Conservation (phyloP, 306 rosid species). For the Begonia masoniana region DNA sequence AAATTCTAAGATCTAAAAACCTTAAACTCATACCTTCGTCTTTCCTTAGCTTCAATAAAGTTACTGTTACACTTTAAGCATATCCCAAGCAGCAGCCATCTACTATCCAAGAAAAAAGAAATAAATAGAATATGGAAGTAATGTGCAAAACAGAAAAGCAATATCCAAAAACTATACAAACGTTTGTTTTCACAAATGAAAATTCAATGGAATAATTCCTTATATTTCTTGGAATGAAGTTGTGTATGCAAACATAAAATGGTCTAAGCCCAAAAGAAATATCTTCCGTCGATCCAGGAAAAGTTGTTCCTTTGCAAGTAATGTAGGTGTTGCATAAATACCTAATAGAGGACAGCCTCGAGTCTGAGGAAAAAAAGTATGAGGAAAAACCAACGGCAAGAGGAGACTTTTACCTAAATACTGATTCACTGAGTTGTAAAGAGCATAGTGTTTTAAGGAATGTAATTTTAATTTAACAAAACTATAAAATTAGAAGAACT, state of each 20-base stretch:
- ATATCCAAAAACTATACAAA: too few relatives aligned
- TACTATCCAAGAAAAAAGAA: slow-evolving; percentile 12
- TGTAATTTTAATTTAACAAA: too few relatives aligned
- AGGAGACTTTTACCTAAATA: too few relatives aligned
- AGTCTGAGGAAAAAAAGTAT: slow-evolving; percentile 26
- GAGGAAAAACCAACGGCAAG: too few relatives aligned
- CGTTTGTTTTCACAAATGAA: too few relatives aligned
- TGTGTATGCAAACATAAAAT: too few relatives aligned
- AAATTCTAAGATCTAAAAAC: neutral
- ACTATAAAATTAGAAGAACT: too few relatives aligned
- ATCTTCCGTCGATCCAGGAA: slow-evolving; percentile 95
- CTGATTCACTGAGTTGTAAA: too few relatives aligned
- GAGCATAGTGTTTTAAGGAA: too few relatives aligned
- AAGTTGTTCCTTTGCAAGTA: slow-evolving; percentile 60
- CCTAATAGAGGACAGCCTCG: slow-evolving; percentile 73
- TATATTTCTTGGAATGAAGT: neutral
- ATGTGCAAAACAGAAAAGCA: too few relatives aligned
- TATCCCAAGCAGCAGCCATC: slow-evolving; percentile 96
- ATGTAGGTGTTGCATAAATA: slow-evolving; percentile 62
- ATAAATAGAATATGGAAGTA: neutral
- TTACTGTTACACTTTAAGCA: slow-evolving; percentile 62
- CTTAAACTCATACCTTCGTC: slow-evolving; percentile 51
- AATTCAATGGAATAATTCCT: too few relatives aligned
- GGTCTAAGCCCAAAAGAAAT: neutral
- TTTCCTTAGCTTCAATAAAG: slow-evolving; percentile 75